phyloP scores from a whole-genome alignment of 495 filamentous ascomycete genomes.

The Tuber brumale region DNA sequence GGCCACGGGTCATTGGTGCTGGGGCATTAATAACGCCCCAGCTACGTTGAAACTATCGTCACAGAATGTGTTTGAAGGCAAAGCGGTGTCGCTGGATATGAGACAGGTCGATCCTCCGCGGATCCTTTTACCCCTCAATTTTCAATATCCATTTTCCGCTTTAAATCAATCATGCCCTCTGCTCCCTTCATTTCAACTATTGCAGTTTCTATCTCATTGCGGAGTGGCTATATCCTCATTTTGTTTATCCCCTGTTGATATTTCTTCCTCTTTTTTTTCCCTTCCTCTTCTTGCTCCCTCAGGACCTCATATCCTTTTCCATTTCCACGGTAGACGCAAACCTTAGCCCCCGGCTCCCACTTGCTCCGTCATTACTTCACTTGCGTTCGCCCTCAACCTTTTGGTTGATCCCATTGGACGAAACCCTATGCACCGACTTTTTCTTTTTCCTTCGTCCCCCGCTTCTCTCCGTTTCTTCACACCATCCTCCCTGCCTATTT shows the following conservation, averaged over 20 bases:
- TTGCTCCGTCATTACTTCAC: background rate
- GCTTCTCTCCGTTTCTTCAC: background rate
- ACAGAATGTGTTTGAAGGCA: slow-evolving; percentile 75
- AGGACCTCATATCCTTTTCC: background rate
- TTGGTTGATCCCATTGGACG: background rate
- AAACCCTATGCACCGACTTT: background rate
- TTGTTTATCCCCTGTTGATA: background rate
- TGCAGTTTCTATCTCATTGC: background rate
- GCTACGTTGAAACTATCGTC: slow-evolving; percentile 84
- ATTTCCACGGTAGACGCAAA: background rate
- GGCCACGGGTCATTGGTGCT: slow-evolving; percentile 90
- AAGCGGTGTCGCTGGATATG: slow-evolving; percentile 67
- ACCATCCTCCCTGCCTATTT: too few relatives aligned
- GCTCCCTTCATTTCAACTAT: background rate
- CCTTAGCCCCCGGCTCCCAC: background rate
- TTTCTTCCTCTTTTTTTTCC: background rate
- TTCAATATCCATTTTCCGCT: background rate
- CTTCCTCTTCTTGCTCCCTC: background rate
- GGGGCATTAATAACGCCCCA: slow-evolving; percentile 95
- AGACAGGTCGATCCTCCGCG: slow-evolving; percentile 62
- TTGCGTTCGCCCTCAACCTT: background rate
- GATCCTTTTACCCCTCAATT: slow-evolving; percentile 41
- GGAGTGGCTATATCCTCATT: too few relatives aligned
- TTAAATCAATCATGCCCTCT: background rate
- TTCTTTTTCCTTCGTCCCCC: background rate